Evolutionary conservation across 495 filamentous ascomycete species (phyloP), one percentile per base, ranked within the genome.

Genomic region (Aspergillus biplanus): DNA sequence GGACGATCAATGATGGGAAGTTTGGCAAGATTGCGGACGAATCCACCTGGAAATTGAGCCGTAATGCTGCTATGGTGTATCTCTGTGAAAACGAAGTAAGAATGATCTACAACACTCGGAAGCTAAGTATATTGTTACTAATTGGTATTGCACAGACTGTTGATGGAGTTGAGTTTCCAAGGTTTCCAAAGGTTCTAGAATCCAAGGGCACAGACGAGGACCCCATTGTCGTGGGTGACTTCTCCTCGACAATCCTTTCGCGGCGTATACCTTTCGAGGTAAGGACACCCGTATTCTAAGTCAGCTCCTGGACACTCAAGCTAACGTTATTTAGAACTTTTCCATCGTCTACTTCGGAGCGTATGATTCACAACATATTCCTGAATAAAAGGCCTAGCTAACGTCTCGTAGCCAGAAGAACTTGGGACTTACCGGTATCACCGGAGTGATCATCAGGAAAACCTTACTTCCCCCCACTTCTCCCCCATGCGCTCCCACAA

Each of bases 111-210:
- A 16, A 8, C 27, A 18, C 11, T 46, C 27, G 2, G 27, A 3
- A 11, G 5, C 48, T 27, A 27, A 27, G 2, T 27, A 27, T 27
- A 27, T 27, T 27, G 21, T 27, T 27, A 27, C 21, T 27, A 27
- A 27, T 27, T 2, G 21, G 21, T 2, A 27, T 27, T 37, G 18
- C 52, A 44, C 33, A 67, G 69, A 79, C 78, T 6, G 79, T 82
- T 8, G 93, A 97, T 74, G 94, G 95, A 53, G 92, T 97, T n/a
- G 94, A 98, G 71, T 97, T 93, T 69, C 92, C 89, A 13, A 70
- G 65, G 4, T 92, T 96, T 69, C 93, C 94, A 13, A 74, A 82
- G 56, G 72, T 75, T 34, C 80, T 92, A 27, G 86, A 85, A 59
- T 63, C 80, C 3, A 73, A 76, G 58, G 73, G 74, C 27, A 79